Evolutionary conservation across 441 rosid species (phyloP).

Genomic region (Lepidium campestre): DNA sequence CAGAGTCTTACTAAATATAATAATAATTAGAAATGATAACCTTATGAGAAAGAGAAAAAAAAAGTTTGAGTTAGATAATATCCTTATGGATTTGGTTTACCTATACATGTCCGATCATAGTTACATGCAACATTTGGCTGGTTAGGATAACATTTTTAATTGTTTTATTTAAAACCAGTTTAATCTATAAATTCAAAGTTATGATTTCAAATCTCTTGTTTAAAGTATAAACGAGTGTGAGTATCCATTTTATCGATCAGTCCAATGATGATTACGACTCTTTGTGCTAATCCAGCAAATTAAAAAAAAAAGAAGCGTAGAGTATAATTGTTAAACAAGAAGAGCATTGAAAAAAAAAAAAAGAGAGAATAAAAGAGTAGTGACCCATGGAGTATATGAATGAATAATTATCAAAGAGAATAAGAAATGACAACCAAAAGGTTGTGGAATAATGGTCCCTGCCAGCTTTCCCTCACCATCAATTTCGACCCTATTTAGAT

Average conservation of each 20-base stretch:
- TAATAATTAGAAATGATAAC: too few relatives aligned
- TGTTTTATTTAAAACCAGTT: not conserved
- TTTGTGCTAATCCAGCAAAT: conserved; percentile 26
- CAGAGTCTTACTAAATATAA: too few relatives aligned
- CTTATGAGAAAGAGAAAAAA: not conserved
- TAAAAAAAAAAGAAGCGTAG: not conserved
- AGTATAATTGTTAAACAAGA: not conserved
- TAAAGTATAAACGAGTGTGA: not conserved
- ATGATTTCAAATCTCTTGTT: not conserved
- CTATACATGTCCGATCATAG: not conserved
- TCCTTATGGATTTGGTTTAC: not conserved
- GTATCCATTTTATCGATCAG: not conserved
- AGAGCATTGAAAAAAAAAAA: not conserved
- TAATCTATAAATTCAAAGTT: too few relatives aligned
- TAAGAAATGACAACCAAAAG: conserved; percentile 36
- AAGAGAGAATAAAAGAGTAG: conserved; percentile 13
- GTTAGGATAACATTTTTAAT: not conserved
- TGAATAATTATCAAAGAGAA: conserved; percentile 30
- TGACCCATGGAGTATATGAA: conserved; percentile 25
- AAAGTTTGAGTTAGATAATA: not conserved
- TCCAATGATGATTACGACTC: conserved; percentile 18
- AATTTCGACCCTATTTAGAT: conserved; percentile 23
- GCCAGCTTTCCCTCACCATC: conserved; percentile 33
- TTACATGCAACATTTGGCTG: not conserved
- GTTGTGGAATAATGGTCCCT: conserved; percentile 35